Evolutionary conservation across 495 filamentous ascomycete species (phyloP).

Genomic region (Chaetomium fimeti): DNA sequence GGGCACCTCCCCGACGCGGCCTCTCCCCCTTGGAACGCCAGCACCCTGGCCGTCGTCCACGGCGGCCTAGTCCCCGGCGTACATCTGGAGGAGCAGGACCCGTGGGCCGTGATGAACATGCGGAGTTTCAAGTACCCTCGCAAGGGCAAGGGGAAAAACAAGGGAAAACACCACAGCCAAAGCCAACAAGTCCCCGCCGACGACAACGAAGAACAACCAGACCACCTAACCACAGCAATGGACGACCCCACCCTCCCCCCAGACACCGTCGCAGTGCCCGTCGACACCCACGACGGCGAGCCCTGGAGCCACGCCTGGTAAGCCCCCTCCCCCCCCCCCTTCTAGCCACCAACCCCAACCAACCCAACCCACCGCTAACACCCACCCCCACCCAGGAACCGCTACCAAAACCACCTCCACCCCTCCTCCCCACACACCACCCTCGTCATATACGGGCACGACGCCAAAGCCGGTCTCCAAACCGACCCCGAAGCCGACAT

Average conservation of each 20-base stretch:
- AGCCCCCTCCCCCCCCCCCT: not conserved
- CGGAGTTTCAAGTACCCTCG: conserved; percentile 57
- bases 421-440: not conserved
- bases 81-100: conserved; percentile 69
- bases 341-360: not conserved
- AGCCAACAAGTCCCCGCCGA: not conserved
- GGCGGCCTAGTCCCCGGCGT: conserved; percentile 77
- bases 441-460: conserved; percentile 74
- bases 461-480: conserved; percentile 68
- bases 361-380: not conserved
- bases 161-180: not conserved
- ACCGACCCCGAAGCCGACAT: conserved; percentile 26
- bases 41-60: conserved; percentile 72
- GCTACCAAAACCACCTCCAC: conserved; percentile 33
- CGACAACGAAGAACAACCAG: not conserved
- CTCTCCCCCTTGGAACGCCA: conserved; percentile 45
- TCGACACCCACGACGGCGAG: conserved; percentile 54
- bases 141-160: conserved; percentile 7
- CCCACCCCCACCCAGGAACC: conserved; percentile 27
- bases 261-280: conserved; percentile 55
- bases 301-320: conserved; percentile 65
- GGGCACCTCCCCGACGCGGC: conserved; percentile 50
- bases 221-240: not conserved
- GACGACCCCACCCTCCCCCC: not conserved
- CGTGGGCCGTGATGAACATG: conserved; percentile 87